Conservation (phyloP, 768 basidiomycete genomes). For the Heimioporus sp. region DNA sequence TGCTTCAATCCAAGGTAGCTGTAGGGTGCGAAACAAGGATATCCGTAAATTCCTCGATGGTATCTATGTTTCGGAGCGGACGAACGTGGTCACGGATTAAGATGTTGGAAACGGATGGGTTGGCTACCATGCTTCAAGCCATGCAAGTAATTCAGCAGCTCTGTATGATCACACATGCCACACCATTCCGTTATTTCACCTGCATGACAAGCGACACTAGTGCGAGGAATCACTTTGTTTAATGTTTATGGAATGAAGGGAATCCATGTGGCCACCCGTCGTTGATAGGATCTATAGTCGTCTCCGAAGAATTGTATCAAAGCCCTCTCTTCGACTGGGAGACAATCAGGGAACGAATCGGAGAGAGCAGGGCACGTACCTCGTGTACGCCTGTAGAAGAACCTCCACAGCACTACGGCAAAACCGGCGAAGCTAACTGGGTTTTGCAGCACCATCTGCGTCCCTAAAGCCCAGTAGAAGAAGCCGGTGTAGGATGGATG, state of each 20-base stretch:
- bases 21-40: slow-evolving; percentile 99
- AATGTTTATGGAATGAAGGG: slow-evolving; percentile 69
- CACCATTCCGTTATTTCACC: slow-evolving; percentile 9
- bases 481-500: slow-evolving; percentile 98
- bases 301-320: slow-evolving; percentile 88
- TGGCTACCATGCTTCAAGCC: slow-evolving; percentile 11
- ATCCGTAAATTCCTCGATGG: slow-evolving; percentile 98
- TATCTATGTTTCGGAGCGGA: slow-evolving; percentile 86
- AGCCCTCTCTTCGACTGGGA: slow-evolving; percentile 73
- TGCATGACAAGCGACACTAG: neutral
- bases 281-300: slow-evolving; percentile 76
- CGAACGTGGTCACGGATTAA: slow-evolving; percentile 51
- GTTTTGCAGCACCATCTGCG: slow-evolving; percentile 90
- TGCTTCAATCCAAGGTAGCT: slow-evolving; percentile 94
- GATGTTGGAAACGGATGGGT: slow-evolving; percentile 5
- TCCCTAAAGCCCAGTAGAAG: slow-evolving; percentile 97
- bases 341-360: slow-evolving; percentile 2
- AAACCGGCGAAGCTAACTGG: slow-evolving; percentile 70
- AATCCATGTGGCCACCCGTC: slow-evolving; percentile 79
- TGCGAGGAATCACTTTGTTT: neutral
- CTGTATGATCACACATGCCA: slow-evolving; percentile 29
- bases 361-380: slow-evolving; percentile 48
- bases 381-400: slow-evolving; percentile 80
- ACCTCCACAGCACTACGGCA: slow-evolving; percentile 69
- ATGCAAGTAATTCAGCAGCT: slow-evolving; percentile 19